Conservation (phyloP, 371 early-diverging fungal species). For the Basidiobolus meristosporus region DNA sequence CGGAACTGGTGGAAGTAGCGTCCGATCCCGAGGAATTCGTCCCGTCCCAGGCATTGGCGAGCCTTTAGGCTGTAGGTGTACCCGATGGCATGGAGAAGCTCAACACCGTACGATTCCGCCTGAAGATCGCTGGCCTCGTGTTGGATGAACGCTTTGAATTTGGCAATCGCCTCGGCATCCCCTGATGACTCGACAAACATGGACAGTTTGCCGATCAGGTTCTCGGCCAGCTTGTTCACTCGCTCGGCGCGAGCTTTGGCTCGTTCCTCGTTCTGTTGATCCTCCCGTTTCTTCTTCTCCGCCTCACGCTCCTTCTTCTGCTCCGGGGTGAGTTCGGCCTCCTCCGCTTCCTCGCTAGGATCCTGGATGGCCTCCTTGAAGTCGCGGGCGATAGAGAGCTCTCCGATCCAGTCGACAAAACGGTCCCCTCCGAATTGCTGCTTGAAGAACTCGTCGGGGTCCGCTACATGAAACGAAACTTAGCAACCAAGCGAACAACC, state of each 20-base stretch:
- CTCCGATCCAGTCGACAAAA: conserved; percentile 87
- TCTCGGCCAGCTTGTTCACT: conserved; percentile 44
- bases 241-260: conserved; percentile 42
- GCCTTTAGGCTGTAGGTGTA: conserved; percentile 74
- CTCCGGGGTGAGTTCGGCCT: conserved; percentile 18
- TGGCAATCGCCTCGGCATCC: conserved; percentile 17
- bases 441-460: conserved; percentile 84
- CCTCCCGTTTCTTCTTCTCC: conserved; percentile 14
- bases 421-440: conserved; percentile 89
- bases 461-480: conserved; percentile 21
- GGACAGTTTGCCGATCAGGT: conserved; percentile 51
- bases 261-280: conserved; percentile 29
- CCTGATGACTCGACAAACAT: conserved; percentile 46
- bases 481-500: too few relatives aligned
- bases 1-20: conserved; percentile 37
- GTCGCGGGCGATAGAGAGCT: conserved; percentile 80
- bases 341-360: conserved; percentile 24
- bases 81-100: conserved; percentile 82
- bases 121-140: conserved; percentile 77
- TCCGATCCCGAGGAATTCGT: conserved; percentile 49
- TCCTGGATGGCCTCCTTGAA: conserved; percentile 59
- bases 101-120: conserved; percentile 75
- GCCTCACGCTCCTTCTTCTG: conserved; percentile 38
- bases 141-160: conserved; percentile 41
- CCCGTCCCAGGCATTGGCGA: conserved; percentile 51